These are phyloP conservation scores for Middelhovenomyces tepae DNA, from an alignment of 805 yeast species.

Conservation along the genomic window DNA sequence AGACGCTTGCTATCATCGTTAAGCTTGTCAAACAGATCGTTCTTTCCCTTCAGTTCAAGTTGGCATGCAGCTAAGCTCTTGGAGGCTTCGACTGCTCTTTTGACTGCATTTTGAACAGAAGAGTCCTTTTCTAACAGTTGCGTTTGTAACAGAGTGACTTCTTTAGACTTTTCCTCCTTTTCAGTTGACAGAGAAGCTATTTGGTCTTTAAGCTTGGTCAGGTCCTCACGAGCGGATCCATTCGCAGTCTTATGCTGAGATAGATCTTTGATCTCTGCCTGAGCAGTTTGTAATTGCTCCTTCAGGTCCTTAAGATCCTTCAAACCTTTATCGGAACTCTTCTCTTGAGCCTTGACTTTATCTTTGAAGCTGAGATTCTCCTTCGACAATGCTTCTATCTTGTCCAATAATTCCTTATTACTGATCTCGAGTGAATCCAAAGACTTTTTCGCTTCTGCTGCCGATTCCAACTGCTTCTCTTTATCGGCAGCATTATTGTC, in stretches of 20 bases:
- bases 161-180: too few relatives aligned
- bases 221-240: too few relatives aligned
- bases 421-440: neutral
- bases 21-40: neutral
- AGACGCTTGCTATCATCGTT: neutral
- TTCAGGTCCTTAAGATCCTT: neutral
- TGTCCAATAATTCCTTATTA: constrained; percentile 7
- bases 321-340: constrained; percentile 2
- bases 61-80: neutral
- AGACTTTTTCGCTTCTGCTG: neutral
- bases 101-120: too few relatives aligned
- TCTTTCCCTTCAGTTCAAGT: neutral
- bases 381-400: constrained; percentile 8
- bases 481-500: constrained; percentile 8
- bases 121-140: too few relatives aligned
- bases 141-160: too few relatives aligned
- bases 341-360: constrained; percentile 4
- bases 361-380: constrained; percentile 4
- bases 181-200: too few relatives aligned
- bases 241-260: too few relatives aligned
- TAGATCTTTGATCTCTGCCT: neutral
- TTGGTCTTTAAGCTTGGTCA: too few relatives aligned
- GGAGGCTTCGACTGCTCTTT: too few relatives aligned
- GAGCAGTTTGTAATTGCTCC: neutral
- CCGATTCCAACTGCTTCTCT: constrained; percentile 1